phyloP scores from a whole-genome alignment of 345 rosid species.

The Citrus reticulata region DNA sequence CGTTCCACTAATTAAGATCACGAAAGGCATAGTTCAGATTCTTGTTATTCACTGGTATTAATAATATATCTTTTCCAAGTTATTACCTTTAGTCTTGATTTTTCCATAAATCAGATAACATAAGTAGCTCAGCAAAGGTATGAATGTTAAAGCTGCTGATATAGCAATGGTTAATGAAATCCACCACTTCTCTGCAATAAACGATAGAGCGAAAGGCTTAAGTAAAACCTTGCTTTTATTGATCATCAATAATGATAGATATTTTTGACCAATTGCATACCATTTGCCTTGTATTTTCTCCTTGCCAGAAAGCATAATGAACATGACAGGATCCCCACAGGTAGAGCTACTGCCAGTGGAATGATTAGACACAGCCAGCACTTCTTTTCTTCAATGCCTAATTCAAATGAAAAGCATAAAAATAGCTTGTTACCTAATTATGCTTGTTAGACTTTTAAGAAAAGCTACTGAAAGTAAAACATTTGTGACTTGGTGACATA shows the following conservation, averaged over 20 bases:
- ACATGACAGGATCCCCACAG: not conserved
- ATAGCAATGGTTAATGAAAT: not conserved
- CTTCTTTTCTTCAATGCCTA: no score
- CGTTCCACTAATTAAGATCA: not conserved
- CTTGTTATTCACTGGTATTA: not conserved
- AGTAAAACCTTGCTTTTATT: no score
- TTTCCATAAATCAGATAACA: not conserved
- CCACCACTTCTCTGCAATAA: not conserved
- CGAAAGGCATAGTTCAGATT: not conserved
- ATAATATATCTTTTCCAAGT: not conserved
- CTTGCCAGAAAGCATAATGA: not conserved
- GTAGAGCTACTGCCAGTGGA: not conserved
- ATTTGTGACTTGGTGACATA: no score
- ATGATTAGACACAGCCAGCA: slow-evolving; percentile 5
- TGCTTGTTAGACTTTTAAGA: no score
- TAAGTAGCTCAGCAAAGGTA: not conserved
- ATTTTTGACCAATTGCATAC: not conserved
- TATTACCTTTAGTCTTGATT: not conserved
- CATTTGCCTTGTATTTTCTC: not conserved
- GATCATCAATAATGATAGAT: not conserved
- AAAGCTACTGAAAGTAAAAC: no score
- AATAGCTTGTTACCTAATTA: no score
- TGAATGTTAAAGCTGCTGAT: not conserved
- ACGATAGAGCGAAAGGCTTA: no score
- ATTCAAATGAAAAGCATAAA: not conserved